Evolutionary conservation across 345 rosid species (phyloP), one percentile per base, ranked within the genome.

Genomic region (Melaleuca alternifolia): DNA sequence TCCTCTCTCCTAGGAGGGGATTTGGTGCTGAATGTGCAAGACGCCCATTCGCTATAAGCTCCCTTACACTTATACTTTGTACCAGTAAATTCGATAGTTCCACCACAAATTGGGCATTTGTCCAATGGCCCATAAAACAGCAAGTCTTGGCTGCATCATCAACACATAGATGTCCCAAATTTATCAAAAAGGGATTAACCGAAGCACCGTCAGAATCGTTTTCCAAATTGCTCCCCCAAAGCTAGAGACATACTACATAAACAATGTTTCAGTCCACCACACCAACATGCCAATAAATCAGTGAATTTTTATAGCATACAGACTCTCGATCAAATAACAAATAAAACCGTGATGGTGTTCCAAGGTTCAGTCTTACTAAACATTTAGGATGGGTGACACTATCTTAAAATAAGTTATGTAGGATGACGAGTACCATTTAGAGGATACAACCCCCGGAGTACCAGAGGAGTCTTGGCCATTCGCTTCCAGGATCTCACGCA

Each of bases 1-100:
- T 93, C 94, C 37, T 92, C 92, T 83, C 86, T 93, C 71, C 97
- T 93, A 15, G 97, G 94, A 5, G 98, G 96, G 59, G 76, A 79
- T 84, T 90, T 92, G 57, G 95, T 89, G 87, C 87, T 93, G 85
- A 88, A 94, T 82, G 93, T 94, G 91, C 99, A 94, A 88, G 94
- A 93, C 28, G 96, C 93, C 98, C 99, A 96, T 83, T 95, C 97
- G 84, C 97, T 95, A 50, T 92, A 92, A 62, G 91, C 91, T 62
- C 96, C 96, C 77, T 92, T 93, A 89, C 98, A 96, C 5, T 84
- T 44, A 56, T 92, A 94, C 53, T 93, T 85, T 82, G 84, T 92
- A 2, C 94, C 93, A 28, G 93, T 94, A n/a, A 92, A 94, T 48
- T 92, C 93, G 85, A 95, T 87, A 56, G 46, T 88, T 33, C 93